These are phyloP conservation scores for Asterophora lycoperdoides DNA, from an alignment of 768 basidiomycete species.

Conservation along the genomic window DNA sequence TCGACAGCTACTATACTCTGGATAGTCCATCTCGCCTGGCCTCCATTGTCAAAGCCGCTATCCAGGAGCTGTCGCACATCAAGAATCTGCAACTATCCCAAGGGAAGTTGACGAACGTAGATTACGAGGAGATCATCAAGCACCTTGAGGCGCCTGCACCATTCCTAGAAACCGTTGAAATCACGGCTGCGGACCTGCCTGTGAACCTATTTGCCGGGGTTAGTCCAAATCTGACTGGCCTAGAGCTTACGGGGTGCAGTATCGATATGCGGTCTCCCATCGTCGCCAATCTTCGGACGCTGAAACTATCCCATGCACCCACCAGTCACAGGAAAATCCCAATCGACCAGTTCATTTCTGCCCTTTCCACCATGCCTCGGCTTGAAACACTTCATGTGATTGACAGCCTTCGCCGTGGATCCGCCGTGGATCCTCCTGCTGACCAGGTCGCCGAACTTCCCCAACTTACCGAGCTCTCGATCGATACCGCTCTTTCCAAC, in stretches of 20 bases:
- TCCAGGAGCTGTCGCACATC: background rate
- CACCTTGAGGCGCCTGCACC: slow-evolving; percentile 1
- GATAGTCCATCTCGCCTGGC: background rate
- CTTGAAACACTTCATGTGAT: background rate
- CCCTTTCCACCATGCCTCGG: background rate
- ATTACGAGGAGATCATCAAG: background rate
- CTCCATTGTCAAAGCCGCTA: background rate
- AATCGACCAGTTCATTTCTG: background rate
- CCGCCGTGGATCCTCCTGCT: background rate
- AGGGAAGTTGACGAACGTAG: background rate
- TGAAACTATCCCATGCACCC: background rate
- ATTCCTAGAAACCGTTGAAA: background rate
- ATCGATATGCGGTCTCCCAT: background rate
- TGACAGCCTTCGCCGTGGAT: background rate
- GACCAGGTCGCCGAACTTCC: background rate
- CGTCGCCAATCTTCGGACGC: background rate
- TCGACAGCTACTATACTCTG: no score
- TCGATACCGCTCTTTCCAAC: background rate
- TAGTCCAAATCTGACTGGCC: background rate
- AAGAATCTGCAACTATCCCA: background rate
- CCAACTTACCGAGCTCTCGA: background rate
- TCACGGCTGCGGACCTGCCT: background rate
- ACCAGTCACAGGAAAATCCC: background rate
- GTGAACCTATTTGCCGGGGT: background rate
- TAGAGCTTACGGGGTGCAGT: background rate